A percentile compares a stretch with the other conserved stretches of the same genome.
Conservation (phyloP, 768 basidiomycete genomes). For the Naganishia kalamii region DNA sequence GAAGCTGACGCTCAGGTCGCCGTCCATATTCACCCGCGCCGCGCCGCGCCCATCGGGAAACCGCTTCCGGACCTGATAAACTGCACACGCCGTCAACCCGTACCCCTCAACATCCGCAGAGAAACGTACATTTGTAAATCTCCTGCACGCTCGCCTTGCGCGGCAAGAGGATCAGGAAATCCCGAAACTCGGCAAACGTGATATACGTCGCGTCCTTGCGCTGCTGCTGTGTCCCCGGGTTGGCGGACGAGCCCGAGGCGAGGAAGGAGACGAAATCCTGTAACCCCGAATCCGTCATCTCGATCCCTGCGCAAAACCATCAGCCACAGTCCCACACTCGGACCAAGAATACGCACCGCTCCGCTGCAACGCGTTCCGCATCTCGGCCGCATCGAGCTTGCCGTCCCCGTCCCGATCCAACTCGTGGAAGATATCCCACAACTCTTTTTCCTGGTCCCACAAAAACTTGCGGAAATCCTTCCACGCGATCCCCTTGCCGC, state of each 20-base stretch:
- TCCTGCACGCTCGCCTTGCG: constrained; percentile 72
- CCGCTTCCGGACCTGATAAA: constrained; percentile 46
- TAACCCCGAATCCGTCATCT: constrained; percentile 62
- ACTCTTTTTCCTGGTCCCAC: constrained; percentile 53
- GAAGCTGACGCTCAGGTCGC: constrained; percentile 51
- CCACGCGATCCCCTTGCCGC: constrained; percentile 43
- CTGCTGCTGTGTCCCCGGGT: constrained; percentile 14
- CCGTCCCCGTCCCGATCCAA: constrained; percentile 86
- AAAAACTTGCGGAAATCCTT: constrained; percentile 45
- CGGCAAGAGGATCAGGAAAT: constrained; percentile 80
- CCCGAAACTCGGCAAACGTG: constrained; percentile 77
- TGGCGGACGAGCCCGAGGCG: constrained; percentile 49
- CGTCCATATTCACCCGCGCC: constrained; percentile 82
- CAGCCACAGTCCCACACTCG: too few species aligned
- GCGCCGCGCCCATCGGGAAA: constrained; percentile 63
- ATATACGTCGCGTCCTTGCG: constrained; percentile 56
- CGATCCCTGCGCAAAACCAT: constrained; percentile 57
- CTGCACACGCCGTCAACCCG: constrained; percentile 28
- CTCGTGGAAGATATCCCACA: constrained; percentile 88
- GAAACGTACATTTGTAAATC: constrained; percentile 62
- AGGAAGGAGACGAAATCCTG: constrained; percentile 74
- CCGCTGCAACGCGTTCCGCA: constrained; percentile 59
- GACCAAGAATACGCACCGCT: constrained; percentile 57
- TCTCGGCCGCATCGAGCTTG: constrained; percentile 62
- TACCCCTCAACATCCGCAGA: too few species aligned